A percentile compares a stretch with the other conserved stretches of the same genome.
Conservation (phyloP, 805 yeast genomes). For the Cyberlindnera suaveolens region DNA sequence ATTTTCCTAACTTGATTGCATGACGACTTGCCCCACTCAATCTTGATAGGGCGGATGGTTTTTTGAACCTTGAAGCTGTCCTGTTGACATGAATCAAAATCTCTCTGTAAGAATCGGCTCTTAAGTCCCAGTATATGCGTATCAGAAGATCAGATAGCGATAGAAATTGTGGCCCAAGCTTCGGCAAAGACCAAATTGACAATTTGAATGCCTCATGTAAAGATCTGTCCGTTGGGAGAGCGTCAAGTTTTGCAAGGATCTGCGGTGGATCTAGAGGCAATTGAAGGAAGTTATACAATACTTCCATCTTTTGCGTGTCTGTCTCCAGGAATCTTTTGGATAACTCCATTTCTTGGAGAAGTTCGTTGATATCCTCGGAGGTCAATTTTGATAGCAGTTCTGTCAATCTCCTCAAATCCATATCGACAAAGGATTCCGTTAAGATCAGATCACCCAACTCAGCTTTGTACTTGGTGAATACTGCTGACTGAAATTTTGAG, state of each 20-base stretch:
- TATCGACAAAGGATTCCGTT: not conserved
- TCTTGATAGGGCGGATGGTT: slow-evolving; percentile 5
- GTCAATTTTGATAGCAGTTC: not conserved
- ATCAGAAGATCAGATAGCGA: slow-evolving; percentile 9
- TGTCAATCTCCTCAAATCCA: not conserved
- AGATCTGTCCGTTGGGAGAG: not conserved
- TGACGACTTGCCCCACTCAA: slow-evolving; percentile 18
- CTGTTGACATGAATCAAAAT: slow-evolving; percentile 8
- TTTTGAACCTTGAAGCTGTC: slow-evolving; percentile 11
- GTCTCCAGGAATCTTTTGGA: not conserved
- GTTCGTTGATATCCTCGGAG: not conserved
- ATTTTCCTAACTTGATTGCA: slow-evolving; percentile 4
- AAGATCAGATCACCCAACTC: slow-evolving; percentile 10
- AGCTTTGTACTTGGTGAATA: slow-evolving; percentile 17
- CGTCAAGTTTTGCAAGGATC: not conserved
- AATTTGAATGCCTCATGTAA: not conserved
- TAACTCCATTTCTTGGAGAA: not conserved
- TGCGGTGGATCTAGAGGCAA: slow-evolving; percentile 1
- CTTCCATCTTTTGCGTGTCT: slow-evolving; percentile 1
- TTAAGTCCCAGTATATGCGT: slow-evolving; percentile 3
- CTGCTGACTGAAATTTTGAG: slow-evolving; percentile 19
- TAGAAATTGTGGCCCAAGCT: slow-evolving; percentile 5
- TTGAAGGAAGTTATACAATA: not conserved
- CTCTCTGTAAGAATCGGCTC: slow-evolving; percentile 1
- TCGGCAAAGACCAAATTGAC: not conserved